A percentile compares a stretch with the other conserved stretches of the same genome.
Conservation (phyloP, 208 protist genomes). For the Crithidia bombi region DNA sequence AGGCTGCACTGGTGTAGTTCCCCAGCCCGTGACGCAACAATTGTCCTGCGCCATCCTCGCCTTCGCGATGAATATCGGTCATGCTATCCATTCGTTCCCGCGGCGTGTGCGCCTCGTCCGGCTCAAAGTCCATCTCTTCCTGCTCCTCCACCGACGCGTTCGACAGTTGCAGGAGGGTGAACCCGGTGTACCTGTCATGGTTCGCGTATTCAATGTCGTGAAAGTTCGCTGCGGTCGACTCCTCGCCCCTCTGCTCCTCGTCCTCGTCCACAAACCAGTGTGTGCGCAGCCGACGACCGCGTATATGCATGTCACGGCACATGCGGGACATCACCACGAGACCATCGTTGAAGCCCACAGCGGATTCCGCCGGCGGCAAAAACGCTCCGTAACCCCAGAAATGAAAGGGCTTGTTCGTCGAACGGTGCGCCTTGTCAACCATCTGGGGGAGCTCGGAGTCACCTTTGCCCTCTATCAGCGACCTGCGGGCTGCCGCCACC, state of each 20-base stretch:
- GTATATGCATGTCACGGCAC: slow-evolving; percentile 15
- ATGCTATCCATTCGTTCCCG: not conserved
- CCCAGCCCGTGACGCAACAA: slow-evolving; percentile 15
- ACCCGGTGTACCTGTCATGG: slow-evolving; percentile 18
- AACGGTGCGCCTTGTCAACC: not conserved
- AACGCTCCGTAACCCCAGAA: slow-evolving; percentile 17
- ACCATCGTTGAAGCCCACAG: slow-evolving; percentile 9
- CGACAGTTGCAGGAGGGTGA: not conserved
- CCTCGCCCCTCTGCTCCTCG: not conserved
- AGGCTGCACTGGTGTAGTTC: slow-evolving; percentile 3
- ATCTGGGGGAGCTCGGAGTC: not conserved
- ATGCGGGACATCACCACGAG: slow-evolving; percentile 14
- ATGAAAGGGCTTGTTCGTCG: not conserved
- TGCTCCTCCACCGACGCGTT: not conserved
- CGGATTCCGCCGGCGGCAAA: not conserved
- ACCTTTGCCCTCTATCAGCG: not conserved
- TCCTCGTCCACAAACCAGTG: slow-evolving; percentile 11
- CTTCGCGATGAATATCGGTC: slow-evolving; percentile 15
- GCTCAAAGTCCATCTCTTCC: not conserved
- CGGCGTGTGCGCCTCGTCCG: slow-evolving; percentile 5
- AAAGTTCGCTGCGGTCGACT: not conserved
- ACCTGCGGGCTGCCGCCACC: not conserved
- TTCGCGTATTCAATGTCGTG: slow-evolving; percentile 18
- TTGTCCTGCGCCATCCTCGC: slow-evolving; percentile 3
- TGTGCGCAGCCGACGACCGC: not conserved